A percentile compares a stretch with the other conserved stretches of the same genome.
Conservation (phyloP, 495 filamentous ascomycete species). For the Aspergillus wentii region DNA sequence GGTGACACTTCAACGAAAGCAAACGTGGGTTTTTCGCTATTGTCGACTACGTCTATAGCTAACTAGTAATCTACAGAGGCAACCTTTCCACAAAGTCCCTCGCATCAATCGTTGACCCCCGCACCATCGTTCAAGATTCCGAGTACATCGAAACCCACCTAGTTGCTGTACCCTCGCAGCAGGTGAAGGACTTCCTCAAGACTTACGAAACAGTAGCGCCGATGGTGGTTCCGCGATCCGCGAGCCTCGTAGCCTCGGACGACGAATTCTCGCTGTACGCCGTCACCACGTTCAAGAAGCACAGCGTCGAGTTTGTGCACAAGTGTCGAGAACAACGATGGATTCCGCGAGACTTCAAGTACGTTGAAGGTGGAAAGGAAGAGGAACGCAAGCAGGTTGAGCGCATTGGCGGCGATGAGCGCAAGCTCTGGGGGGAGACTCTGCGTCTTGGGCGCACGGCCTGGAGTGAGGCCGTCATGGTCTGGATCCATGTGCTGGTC, state of each 20-base stretch:
- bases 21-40: constrained; percentile 55
- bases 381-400: constrained; percentile 82
- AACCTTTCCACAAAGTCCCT: constrained; percentile 94
- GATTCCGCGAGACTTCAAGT: constrained; percentile 91
- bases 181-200: constrained; percentile 80
- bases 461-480: constrained; percentile 92
- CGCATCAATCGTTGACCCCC: constrained; percentile 76
- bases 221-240: constrained; percentile 87
- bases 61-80: constrained; percentile 53
- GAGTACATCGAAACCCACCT: constrained; percentile 97
- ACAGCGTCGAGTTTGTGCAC: constrained; percentile 76
- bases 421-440: constrained; percentile 88
- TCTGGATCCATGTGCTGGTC: constrained; percentile 87
- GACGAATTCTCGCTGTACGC: constrained; percentile 84
- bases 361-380: constrained; percentile 82
- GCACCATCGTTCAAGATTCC: constrained; percentile 74
- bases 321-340: constrained; percentile 88
- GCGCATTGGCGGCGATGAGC: constrained; percentile 70
- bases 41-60: background rate
- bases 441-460: constrained; percentile 77
- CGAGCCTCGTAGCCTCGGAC: constrained; percentile 69
- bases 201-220: constrained; percentile 81
- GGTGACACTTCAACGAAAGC: constrained; percentile 73
- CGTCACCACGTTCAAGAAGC: constrained; percentile 90
- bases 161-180: constrained; percentile 72